Evolutionary conservation across 2,329 filamentous ascomycete species (phyloP).

Genomic region (Microdochium bolleyi): DNA sequence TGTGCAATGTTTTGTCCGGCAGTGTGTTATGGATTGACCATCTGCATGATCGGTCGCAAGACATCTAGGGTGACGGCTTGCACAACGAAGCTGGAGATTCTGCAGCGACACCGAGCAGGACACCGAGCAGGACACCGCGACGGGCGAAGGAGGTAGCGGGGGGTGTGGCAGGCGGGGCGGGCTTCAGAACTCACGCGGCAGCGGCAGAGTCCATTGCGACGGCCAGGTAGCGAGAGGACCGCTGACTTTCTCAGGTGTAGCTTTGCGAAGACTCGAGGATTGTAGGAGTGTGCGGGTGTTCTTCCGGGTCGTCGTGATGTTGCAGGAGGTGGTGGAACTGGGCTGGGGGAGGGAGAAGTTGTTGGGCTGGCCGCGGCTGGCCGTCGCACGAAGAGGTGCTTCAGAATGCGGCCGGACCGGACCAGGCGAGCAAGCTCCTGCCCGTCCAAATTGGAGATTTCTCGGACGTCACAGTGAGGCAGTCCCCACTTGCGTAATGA

Average conservation of each 20-base stretch:
- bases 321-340: neutral
- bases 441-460: neutral
- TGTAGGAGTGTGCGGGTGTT: neutral
- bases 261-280: neutral
- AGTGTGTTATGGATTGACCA: no score
- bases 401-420: neutral
- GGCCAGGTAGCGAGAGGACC: slow-evolving; percentile 3
- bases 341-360: slow-evolving; percentile 2
- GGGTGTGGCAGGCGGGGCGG: slow-evolving; percentile 17
- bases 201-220: slow-evolving; percentile 18
- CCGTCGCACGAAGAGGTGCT: neutral
- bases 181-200: slow-evolving; percentile 20
- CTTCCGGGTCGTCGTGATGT: neutral
- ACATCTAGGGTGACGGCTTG: no score
- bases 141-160: slow-evolving; percentile 16
- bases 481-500: neutral
- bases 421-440: neutral
- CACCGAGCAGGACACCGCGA: no score
- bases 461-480: neutral
- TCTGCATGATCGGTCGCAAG: no score
- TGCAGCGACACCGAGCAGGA: no score
- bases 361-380: neutral
- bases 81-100: no score
- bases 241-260: neutral
- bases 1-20: no score